These are phyloP conservation scores for Rhodamnia rubescens DNA, from an alignment of 345 rosid genomes.

Conservation along the genomic window DNA sequence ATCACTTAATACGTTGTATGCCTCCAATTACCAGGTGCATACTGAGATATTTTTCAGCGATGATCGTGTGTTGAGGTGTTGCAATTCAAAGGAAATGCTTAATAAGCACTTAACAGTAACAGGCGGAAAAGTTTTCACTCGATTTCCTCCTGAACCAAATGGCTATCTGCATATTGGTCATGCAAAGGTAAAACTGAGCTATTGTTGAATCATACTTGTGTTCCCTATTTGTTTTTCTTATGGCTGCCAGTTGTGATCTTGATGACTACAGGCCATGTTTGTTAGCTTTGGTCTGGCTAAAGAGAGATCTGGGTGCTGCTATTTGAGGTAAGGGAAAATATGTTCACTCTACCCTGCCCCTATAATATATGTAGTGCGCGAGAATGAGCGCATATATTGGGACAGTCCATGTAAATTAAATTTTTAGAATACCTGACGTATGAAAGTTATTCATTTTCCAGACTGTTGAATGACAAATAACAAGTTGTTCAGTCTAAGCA, in stretches of 20 bases:
- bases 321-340: constrained; percentile 44
- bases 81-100: constrained; percentile 71
- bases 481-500: background rate
- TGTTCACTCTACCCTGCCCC: background rate
- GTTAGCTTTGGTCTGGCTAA: constrained; percentile 91
- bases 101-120: constrained; percentile 72
- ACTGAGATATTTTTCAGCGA: constrained; percentile 77
- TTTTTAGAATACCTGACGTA: background rate
- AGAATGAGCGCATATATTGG: background rate
- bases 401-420: background rate
- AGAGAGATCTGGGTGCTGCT: constrained; percentile 89
- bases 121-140: constrained; percentile 67
- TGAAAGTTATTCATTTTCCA: background rate
- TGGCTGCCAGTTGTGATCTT: background rate
- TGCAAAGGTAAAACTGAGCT: constrained; percentile 60
- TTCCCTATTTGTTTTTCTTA: background rate
- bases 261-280: constrained; percentile 75
- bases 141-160: constrained; percentile 98
- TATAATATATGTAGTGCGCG: background rate
- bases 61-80: constrained; percentile 65
- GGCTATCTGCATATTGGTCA: constrained; percentile 98
- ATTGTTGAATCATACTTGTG: background rate
- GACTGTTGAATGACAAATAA: background rate
- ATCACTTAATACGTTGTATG: background rate
- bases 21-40: constrained; percentile 46